A percentile compares a stretch with the other conserved stretches of the same genome.
These are phyloP conservation scores for Yarrowia keelungensis DNA, from an alignment of 805 yeast genomes.

Conservation along the genomic window DNA sequence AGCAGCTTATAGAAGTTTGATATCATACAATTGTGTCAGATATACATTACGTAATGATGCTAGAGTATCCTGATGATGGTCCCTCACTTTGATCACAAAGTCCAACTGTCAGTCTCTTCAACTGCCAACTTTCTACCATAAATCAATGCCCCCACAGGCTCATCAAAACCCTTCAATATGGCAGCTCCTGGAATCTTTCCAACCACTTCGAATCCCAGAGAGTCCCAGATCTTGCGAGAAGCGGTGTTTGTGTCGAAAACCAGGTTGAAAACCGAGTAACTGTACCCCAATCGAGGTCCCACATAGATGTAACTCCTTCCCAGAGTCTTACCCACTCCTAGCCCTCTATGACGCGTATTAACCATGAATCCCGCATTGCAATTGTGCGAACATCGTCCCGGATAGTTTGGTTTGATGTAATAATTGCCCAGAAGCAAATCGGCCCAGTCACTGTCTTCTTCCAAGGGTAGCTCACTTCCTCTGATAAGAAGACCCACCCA, in stretches of 20 bases:
- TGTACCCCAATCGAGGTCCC: conserved; percentile 89
- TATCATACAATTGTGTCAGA: too few species aligned
- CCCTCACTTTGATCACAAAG: neutral
- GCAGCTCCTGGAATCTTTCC: conserved; percentile 88
- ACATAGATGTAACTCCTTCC: conserved; percentile 85
- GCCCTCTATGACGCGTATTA: conserved; percentile 89
- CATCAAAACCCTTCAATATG: conserved; percentile 79
- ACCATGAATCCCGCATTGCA: conserved; percentile 89
- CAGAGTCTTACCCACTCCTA: conserved; percentile 86
- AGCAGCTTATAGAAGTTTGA: too few species aligned
- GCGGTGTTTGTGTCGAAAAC: conserved; percentile 91
- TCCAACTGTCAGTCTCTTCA: conserved; percentile 42
- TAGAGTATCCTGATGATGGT: too few species aligned
- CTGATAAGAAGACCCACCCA: conserved; percentile 71
- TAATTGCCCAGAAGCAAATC: conserved; percentile 90
- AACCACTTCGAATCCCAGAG: conserved; percentile 73
- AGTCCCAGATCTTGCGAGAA: conserved; percentile 78
- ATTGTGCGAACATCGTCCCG: conserved; percentile 91
- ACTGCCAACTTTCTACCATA: conserved; percentile 81
- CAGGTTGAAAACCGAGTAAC: conserved; percentile 80
- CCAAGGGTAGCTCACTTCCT: neutral
- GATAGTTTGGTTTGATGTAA: conserved; percentile 83
- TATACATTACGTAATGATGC: too few species aligned
- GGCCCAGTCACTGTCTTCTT: conserved; percentile 81
- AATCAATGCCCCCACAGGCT: conserved; percentile 84